phyloP scores from a whole-genome alignment of 306 rosid genomes.

The Sicyos baderoa region DNA sequence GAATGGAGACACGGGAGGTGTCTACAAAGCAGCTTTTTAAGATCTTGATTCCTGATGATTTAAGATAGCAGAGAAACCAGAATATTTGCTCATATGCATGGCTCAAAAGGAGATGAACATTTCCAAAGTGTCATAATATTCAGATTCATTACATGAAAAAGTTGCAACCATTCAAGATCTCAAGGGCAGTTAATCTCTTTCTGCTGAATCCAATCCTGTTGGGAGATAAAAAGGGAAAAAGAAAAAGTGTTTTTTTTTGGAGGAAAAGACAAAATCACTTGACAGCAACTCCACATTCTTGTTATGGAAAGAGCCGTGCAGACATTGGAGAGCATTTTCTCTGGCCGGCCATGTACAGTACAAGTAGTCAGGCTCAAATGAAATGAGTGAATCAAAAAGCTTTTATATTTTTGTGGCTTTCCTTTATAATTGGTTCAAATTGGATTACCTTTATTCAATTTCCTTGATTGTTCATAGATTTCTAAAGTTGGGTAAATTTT shows the following conservation, averaged over 20 bases:
- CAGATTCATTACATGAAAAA: not conserved
- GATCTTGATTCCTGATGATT: not conserved
- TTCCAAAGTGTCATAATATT: not conserved
- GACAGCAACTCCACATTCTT: not conserved
- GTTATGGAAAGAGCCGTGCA: slow-evolving; percentile 10
- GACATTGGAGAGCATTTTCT: not conserved
- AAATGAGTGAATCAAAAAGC: not conserved
- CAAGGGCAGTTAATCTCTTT: not conserved
- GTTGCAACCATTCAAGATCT: not conserved
- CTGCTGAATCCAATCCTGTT: not conserved
- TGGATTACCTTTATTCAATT: not conserved
- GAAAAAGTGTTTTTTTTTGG: not conserved
- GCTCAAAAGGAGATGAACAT: not conserved
- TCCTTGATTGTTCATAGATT: too few species aligned
- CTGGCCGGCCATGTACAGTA: not conserved
- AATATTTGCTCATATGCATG: not conserved
- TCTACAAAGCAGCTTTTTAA: too few species aligned
- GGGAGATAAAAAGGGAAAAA: not conserved
- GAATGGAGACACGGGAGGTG: too few species aligned
- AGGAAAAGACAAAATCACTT: not conserved
- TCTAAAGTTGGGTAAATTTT: not conserved
- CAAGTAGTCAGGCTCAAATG: not conserved
- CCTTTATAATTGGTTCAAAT: not conserved
- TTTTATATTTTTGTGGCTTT: not conserved
- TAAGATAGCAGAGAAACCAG: not conserved